Conservation (phyloP, 805 yeast genomes). For the Komagataella pastoris region DNA sequence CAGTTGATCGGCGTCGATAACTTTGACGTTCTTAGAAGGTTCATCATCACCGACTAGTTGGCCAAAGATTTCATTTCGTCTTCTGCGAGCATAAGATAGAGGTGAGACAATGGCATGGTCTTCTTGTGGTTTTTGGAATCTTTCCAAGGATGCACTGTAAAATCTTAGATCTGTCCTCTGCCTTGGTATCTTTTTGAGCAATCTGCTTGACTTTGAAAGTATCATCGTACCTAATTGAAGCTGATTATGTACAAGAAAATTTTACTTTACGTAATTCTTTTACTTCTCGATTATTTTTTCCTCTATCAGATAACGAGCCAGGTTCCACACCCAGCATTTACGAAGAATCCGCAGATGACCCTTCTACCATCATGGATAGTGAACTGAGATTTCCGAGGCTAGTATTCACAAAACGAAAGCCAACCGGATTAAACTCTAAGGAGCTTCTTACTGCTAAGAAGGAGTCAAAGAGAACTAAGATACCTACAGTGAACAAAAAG, state of each 20-base stretch:
- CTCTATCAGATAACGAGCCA: neutral
- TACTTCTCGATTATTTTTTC: neutral
- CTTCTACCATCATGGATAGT: neutral
- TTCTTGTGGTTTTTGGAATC: constrained; percentile 9
- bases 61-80: constrained; percentile 27
- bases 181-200: neutral
- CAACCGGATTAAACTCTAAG: neutral
- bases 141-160: neutral
- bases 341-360: neutral
- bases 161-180: neutral
- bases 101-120: constrained; percentile 8
- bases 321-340: too few relatives aligned
- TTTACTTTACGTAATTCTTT: neutral
- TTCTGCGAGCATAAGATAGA: constrained; percentile 20
- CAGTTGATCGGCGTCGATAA: constrained; percentile 22
- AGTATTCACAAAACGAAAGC: neutral
- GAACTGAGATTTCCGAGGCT: neutral
- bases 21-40: constrained; percentile 13
- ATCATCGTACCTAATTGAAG: neutral
- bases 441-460: neutral
- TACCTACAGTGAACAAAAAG: neutral
- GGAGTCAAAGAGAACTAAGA: neutral
- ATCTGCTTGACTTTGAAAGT: neutral
- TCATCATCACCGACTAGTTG: constrained; percentile 25
- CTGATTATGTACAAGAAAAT: neutral